Evolutionary conservation across 208 protist genomes (phyloP).

Genomic region (Leptomonas seymouri): DNA sequence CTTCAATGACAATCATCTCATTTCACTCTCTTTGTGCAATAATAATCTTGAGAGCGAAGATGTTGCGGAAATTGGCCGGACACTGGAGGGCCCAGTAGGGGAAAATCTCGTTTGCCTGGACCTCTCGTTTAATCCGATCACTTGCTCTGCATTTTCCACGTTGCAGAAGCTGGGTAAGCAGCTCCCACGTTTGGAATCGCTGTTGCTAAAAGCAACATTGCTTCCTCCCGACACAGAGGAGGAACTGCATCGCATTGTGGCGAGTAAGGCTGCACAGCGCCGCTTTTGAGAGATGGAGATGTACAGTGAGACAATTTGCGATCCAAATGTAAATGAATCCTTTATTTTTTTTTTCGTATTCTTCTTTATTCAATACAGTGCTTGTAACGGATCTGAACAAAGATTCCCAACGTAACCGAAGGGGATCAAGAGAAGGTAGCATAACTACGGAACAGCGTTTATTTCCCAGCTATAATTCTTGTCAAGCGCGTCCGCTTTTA

Average conservation of each 20-base stretch:
- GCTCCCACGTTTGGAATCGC: conserved; percentile 17
- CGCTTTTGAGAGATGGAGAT: neutral
- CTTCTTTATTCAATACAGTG: no score
- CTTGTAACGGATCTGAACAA: no score
- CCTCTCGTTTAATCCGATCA: conserved; percentile 55
- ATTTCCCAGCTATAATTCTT: no score
- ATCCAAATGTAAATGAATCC: neutral
- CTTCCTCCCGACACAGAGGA: neutral
- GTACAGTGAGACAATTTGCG: neutral
- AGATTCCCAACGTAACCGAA: no score
- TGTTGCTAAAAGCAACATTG: conserved; percentile 34
- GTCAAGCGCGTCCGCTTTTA: no score
- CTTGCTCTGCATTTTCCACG: conserved; percentile 17
- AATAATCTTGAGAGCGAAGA: conserved; percentile 64
- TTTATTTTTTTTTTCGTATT: no score
- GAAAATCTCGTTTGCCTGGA: conserved; percentile 36
- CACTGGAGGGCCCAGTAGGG: conserved; percentile 28
- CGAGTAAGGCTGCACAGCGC: neutral
- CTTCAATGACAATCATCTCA: conserved; percentile 32
- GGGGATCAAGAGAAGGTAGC: no score
- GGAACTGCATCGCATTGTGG: conserved; percentile 5
- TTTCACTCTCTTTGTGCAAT: conserved; percentile 45
- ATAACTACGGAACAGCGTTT: no score
- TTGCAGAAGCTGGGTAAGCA: conserved; percentile 27
- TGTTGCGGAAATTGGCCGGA: conserved; percentile 28